Conservation (phyloP, 2,329 filamentous ascomycete species). For the Westerdykella sp. region DNA sequence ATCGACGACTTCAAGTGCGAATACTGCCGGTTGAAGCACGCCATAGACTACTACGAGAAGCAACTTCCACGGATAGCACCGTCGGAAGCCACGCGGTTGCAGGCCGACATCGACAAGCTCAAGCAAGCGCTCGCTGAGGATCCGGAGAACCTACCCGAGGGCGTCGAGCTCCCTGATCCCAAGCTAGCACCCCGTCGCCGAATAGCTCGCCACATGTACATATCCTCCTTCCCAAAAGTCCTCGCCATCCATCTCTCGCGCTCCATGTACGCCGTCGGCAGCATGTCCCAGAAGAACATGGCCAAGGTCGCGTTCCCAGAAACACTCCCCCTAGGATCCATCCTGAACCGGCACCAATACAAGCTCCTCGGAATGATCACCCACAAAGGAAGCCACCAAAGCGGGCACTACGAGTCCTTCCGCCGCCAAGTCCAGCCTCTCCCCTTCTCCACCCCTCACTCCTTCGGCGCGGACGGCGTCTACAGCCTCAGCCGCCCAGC, state of each 20-base stretch:
- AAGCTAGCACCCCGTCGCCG: conserved; percentile 70
- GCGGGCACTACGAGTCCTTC: conserved; percentile 96
- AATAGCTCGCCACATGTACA: conserved; percentile 82
- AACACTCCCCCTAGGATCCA: conserved; percentile 70
- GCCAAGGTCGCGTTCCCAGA: conserved; percentile 93
- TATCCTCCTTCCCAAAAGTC: conserved; percentile 81
- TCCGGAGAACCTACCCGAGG: conserved; percentile 69
- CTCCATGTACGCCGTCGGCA: conserved; percentile 77
- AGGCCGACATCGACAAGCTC: conserved; percentile 59
- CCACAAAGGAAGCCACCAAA: conserved; percentile 92
- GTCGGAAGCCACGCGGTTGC: conserved; percentile 42
- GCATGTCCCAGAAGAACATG: conserved; percentile 81
- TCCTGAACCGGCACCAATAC: conserved; percentile 73
- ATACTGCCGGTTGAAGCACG: conserved; percentile 79
- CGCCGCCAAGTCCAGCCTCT: conserved; percentile 72
- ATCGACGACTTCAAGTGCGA: conserved; percentile 98
- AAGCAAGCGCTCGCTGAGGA: conserved; percentile 67
- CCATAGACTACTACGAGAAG: conserved; percentile 56
- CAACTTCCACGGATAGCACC: conserved; percentile 47
- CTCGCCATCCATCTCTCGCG: conserved; percentile 87
- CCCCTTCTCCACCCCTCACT: conserved; percentile 76
- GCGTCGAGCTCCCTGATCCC: conserved; percentile 66
- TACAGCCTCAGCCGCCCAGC: conserved; percentile 55
- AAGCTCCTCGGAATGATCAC: conserved; percentile 81
- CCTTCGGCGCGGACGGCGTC: conserved; percentile 67